Base-by-base conservation (phyloP, 441 rosid species). In the Pelargonium fulgidum region DNA sequence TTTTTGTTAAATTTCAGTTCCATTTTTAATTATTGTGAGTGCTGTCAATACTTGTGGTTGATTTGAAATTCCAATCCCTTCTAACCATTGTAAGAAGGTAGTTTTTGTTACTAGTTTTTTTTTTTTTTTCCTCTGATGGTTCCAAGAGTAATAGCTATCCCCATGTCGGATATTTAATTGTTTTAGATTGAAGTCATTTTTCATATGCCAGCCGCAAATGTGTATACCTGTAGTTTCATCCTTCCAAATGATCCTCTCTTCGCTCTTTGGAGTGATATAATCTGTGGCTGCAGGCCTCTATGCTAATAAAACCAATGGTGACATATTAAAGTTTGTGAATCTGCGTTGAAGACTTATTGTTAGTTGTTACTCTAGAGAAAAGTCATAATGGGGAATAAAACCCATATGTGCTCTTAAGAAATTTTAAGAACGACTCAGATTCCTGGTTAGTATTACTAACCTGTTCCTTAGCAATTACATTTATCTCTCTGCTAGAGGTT, bases 31-130 rank as follows among this genome's bases (percentile, higher is more conserved):
- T 5, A 0, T 61, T 16, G 33, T 1, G 56, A 4, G 11, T 16
- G 12, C 39, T 4, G 9, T 36, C 39, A 58, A 4, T 54, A 2
- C 0, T n/a, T 9, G 12, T 44, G n/a, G 41, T 58, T 44, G 33
- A 12, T 72, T 48, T 44, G 45, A 64, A 64, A 66, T 8, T 66
- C 44, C n/a, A 71, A 65, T 71, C 20, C 14, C 2, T 24, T 29
- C 36, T 3, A 11, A 10, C 45, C 13, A 63, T 39, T 19, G 54
- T 17, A 4, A 36, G 4, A 0, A 10, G 58, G 22, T 62, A 3
- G 17, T 62, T 22, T 44, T 7, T 41, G n/a, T 29, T 20, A 41
- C 13, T 7, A 29, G 22, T 5, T 36, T 54, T 3, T 13, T 12
- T 12, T 4, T 3, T 7, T n/a, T 54, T 16, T 54, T 8, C 62